A percentile compares a stretch with the other conserved stretches of the same genome.
Evolutionary conservation across 805 yeast species (phyloP).

Genomic region (Metschnikowia lunata): DNA sequence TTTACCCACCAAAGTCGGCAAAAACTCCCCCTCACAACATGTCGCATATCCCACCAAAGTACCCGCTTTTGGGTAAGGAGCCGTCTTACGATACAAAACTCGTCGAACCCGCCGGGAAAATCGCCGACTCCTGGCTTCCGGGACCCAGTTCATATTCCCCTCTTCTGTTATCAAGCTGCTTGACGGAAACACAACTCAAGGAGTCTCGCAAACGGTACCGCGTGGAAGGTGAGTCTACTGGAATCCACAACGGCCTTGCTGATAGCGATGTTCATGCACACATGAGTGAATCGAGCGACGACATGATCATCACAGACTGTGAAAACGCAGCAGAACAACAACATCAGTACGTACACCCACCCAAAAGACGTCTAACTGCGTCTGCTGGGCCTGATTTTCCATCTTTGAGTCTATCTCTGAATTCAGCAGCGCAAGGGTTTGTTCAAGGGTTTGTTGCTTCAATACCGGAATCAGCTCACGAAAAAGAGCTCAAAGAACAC

Average conservation of each 20-base stretch:
- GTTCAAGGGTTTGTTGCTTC: neutral
- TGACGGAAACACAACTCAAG: slow-evolving; percentile 11
- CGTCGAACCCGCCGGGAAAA: slow-evolving; percentile 27
- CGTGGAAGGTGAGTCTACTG: slow-evolving; percentile 16
- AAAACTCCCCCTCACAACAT: neutral
- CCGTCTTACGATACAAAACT: slow-evolving; percentile 31
- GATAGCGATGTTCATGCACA: slow-evolving; percentile 14
- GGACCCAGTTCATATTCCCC: slow-evolving; percentile 21
- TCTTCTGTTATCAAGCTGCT: slow-evolving; percentile 12
- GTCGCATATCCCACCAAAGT: slow-evolving; percentile 26
- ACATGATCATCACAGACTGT: slow-evolving; percentile 32
- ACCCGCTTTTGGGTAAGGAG: slow-evolving; percentile 28
- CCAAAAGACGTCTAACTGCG: neutral
- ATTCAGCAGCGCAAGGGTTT: neutral
- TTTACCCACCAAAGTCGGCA: neutral
- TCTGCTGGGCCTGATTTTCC: too few species aligned
- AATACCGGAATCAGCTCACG: neutral
- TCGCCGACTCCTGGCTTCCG: slow-evolving; percentile 31
- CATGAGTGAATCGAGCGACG: slow-evolving; percentile 27
- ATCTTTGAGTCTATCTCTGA: neutral
- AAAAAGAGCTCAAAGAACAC: slow-evolving; percentile 1
- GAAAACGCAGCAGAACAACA: slow-evolving; percentile 20
- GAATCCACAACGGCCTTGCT: slow-evolving; percentile 11
- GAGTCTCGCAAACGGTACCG: slow-evolving; percentile 20
- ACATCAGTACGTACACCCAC: neutral